Conservation (phyloP, 1,284 basidiomycete species). For the Mycosarcoma mackinlayi region DNA sequence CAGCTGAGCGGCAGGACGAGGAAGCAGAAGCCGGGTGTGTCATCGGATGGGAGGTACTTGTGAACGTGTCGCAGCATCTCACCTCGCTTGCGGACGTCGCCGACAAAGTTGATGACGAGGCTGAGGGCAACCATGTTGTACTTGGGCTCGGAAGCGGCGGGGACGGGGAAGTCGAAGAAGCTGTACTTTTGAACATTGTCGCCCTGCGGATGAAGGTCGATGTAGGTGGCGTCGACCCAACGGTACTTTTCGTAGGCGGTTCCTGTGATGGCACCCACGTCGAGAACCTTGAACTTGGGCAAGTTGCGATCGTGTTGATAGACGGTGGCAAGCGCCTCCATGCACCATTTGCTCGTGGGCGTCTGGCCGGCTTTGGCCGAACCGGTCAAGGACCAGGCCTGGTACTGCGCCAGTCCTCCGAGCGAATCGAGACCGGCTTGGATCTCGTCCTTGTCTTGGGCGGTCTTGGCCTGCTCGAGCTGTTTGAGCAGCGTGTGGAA, state of each 20-base stretch:
- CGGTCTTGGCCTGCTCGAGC: constrained; percentile 55
- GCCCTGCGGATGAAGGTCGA: constrained; percentile 69
- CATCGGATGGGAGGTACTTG: constrained; percentile 45
- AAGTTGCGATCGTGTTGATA: constrained; percentile 37
- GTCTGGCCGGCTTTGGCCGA: constrained; percentile 45
- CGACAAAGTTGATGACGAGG: constrained; percentile 70
- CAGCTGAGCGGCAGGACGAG: constrained; percentile 70
- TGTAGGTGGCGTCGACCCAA: constrained; percentile 67
- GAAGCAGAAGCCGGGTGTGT: constrained; percentile 65
- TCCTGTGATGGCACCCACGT: constrained; percentile 70
- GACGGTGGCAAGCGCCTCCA: constrained; percentile 46
- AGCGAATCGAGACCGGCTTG: constrained; percentile 45
- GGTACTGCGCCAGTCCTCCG: constrained; percentile 62
- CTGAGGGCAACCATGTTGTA: constrained; percentile 69
- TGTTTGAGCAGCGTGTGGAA: constrained; percentile 65
- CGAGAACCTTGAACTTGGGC: constrained; percentile 64
- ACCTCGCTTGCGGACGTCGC: constrained; percentile 66
- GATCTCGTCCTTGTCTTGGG: constrained; percentile 45
- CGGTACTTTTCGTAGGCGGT: constrained; percentile 67
- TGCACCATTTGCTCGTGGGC: constrained; percentile 61
- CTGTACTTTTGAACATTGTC: constrained; percentile 65
- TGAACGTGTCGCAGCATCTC: constrained; percentile 63
- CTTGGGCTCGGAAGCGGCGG: constrained; percentile 34
- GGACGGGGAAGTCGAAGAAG: constrained; percentile 68
- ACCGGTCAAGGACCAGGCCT: constrained; percentile 57